Conservation (phyloP, 257 asterid species). For the Prunella vulgaris region DNA sequence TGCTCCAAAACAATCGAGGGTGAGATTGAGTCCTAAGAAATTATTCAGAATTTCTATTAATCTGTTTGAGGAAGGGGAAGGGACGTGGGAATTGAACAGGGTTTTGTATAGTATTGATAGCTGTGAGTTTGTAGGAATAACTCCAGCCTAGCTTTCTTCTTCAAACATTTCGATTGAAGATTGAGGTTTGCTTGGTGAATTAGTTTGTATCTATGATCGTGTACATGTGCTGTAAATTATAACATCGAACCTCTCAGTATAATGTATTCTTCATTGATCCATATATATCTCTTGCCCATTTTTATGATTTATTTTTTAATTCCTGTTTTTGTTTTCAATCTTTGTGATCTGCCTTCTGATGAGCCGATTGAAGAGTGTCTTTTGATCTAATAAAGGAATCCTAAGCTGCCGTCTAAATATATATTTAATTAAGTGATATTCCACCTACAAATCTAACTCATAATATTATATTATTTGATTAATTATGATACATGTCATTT, state of each 20-base stretch:
- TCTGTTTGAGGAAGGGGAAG: conserved; percentile 37
- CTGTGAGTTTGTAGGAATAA: not conserved
- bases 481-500: too few species aligned
- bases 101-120: not conserved
- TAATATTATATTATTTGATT: too few species aligned
- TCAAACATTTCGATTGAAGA: conserved; percentile 41
- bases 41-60: conserved; percentile 53
- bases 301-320: not conserved
- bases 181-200: too few species aligned
- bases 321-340: not conserved
- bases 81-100: not conserved
- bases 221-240: conserved; percentile 18
- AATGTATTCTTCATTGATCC: not conserved
- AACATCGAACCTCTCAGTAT: not conserved
- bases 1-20: conserved; percentile 57
- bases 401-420: not conserved
- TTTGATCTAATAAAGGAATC: not conserved
- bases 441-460: too few species aligned
- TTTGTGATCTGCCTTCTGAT: not conserved
- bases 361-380: too few species aligned
- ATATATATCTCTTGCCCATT: not conserved
- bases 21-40: conserved; percentile 38
- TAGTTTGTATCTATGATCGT: conserved; percentile 25
- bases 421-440: too few species aligned
- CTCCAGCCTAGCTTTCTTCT: conserved; percentile 30